Percentiles rank a stretch among this genome's conserved stretches.
phyloP scores from a whole-genome alignment of 257 asterid genomes.

The Solanum bukasovii region DNA sequence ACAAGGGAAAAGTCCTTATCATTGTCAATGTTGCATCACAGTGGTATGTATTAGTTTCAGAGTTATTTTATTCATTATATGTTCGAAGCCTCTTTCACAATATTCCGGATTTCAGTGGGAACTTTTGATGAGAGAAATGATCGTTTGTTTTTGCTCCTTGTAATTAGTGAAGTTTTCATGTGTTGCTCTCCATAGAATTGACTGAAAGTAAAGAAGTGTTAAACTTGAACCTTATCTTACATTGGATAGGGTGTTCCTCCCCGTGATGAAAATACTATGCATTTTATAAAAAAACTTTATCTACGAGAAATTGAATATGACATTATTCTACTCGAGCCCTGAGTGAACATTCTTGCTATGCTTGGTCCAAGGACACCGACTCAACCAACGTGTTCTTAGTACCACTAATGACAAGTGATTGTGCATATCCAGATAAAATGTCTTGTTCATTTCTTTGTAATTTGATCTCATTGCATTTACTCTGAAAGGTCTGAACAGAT shows the following conservation, averaged over 20 bases:
- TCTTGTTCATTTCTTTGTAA: neutral
- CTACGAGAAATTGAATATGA: neutral
- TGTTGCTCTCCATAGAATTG: neutral
- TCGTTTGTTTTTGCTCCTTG: neutral
- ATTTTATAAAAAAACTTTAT: neutral
- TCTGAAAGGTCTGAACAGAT: neutral
- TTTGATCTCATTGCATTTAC: neutral
- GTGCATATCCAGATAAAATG: neutral
- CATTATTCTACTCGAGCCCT: no score
- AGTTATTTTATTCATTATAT: neutral
- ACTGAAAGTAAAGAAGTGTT: neutral
- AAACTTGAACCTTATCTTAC: neutral
- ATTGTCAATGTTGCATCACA: slow-evolving; percentile 93
- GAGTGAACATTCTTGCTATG: neutral
- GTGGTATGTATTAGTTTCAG: slow-evolving; percentile 36
- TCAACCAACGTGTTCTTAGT: neutral
- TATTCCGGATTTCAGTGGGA: neutral
- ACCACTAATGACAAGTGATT: neutral
- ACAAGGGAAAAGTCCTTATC: slow-evolving; percentile 67
- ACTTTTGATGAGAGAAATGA: neutral
- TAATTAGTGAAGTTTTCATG: neutral
- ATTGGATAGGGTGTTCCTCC: neutral
- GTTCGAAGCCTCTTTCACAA: neutral
- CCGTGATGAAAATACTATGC: neutral
- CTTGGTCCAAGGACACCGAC: neutral